Evolutionary conservation across 257 asterid genomes (phyloP), one percentile per base, ranked within the genome.

Genomic region (Dorcoceras hygrometricum): DNA sequence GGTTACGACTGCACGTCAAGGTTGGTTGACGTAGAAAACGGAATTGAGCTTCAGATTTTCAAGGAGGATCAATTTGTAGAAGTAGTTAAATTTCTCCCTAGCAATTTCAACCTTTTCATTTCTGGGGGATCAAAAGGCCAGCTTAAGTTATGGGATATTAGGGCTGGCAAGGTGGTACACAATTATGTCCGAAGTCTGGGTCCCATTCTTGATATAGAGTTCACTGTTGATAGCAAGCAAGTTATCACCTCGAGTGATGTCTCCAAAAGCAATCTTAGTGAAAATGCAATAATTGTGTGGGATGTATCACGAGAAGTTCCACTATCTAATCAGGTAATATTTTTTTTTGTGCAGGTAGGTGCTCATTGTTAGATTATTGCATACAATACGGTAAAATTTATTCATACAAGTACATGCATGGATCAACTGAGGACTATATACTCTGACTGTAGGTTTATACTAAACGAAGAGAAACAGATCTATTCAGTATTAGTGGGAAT

Each of bases 51-150:
- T 63, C 89, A 59, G 82, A 78, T 81, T 69, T 90, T 90, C 75
- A 80, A 74, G 82, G 99, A 93, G 77, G 95, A 88, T 70, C 97
- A 93, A 75, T 76, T 88, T 24, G 89, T 93, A 39, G 92, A 87
- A 72, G 92, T 84, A 4, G 87, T 90, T 54, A 85, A 84, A 56
- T 93, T 88, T 70, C 80, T 76, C 85, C 99, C 97, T 2, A 66
- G 67, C 68, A 88, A 88, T 75, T 72, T 57, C 69, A 86, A 85
- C 65, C 89, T 93, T 56, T 93, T 88, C 61, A 66, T 85, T 60
- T 88, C 99, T n/a, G 97, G 99, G 20, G 99, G 99, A 55, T 85
- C 96, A 6, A 88, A 88, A 72, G 99, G 99, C 43, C 87, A 62
- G 56, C 81, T 93, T 46, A 93, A 83, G 64, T 69, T 93, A 70